These are phyloP conservation scores for Bipolaris gigantea DNA, from an alignment of 2,329 filamentous ascomycete genomes.

Conservation along the genomic window DNA sequence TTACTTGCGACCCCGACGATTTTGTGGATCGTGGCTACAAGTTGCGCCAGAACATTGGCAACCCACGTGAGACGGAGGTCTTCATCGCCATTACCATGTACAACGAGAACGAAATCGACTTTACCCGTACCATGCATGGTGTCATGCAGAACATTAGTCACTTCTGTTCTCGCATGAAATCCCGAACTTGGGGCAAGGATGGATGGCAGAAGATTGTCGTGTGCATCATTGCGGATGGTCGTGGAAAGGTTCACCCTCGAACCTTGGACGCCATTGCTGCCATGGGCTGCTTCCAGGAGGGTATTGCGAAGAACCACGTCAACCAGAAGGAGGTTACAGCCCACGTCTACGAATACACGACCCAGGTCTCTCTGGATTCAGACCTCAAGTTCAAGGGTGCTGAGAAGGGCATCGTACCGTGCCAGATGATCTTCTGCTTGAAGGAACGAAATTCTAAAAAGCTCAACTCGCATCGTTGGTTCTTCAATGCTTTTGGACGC, in stretches of 20 bases:
- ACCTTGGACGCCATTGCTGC: slow-evolving; percentile 93
- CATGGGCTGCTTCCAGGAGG: slow-evolving; percentile 97
- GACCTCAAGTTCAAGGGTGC: slow-evolving; percentile 99
- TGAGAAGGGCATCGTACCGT: slow-evolving; percentile 97
- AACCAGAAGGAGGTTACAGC: slow-evolving; percentile 94
- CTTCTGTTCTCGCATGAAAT: slow-evolving; percentile 90
- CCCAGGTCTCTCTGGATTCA: slow-evolving; percentile 91
- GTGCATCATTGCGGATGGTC: slow-evolving; percentile 92
- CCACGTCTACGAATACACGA: slow-evolving; percentile 98
- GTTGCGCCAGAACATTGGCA: slow-evolving; percentile 87
- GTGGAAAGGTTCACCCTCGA: slow-evolving; percentile 88
- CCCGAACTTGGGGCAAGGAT: slow-evolving; percentile 92
- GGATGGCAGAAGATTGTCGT: slow-evolving; percentile 99
- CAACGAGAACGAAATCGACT: slow-evolving; percentile 96
- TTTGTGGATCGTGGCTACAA: slow-evolving; percentile 89
- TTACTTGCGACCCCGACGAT: slow-evolving; percentile 96
- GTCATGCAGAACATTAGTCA: slow-evolving; percentile 98
- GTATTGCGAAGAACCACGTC: slow-evolving; percentile 97
- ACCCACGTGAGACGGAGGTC: slow-evolving; percentile 85
- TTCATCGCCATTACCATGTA: slow-evolving; percentile 99
- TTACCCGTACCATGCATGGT: slow-evolving; percentile 97
- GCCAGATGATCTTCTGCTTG: slow-evolving; percentile 96
- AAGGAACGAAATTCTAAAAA: slow-evolving; percentile 99
- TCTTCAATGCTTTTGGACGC: slow-evolving; percentile 96
- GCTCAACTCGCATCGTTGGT: slow-evolving; percentile 97